Evolutionary conservation across 2,329 filamentous ascomycete species (phyloP).

Genomic region (Arthrobotrys musiformis): DNA sequence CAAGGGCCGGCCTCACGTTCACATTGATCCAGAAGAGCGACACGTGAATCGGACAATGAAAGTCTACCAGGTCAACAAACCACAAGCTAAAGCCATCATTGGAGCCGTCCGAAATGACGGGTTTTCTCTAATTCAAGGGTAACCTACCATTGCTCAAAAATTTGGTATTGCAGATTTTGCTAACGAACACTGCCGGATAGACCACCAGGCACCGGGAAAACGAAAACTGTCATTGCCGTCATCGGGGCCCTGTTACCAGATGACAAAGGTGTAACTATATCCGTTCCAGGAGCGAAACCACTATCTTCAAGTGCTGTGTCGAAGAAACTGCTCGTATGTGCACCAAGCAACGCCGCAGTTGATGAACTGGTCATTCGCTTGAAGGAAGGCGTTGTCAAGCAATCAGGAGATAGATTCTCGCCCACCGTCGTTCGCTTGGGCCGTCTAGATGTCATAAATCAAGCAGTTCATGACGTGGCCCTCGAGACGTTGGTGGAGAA

Average conservation of each 20-base stretch:
- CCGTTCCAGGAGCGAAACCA: slow-evolving; percentile 59
- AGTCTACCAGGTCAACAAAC: slow-evolving; percentile 85
- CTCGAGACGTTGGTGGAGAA: slow-evolving; percentile 86
- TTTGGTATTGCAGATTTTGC: slow-evolving; percentile 51
- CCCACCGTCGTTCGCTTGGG: slow-evolving; percentile 91
- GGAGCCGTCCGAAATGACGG: slow-evolving; percentile 95
- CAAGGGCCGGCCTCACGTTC: slow-evolving; percentile 86
- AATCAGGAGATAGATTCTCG: slow-evolving; percentile 76
- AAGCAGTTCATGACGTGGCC: slow-evolving; percentile 87
- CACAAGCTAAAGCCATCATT: slow-evolving; percentile 89
- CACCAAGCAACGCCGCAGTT: slow-evolving; percentile 97
- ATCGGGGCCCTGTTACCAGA: slow-evolving; percentile 80
- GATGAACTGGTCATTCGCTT: slow-evolving; percentile 94
- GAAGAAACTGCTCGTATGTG: slow-evolving; percentile 94
- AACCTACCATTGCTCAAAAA: slow-evolving; percentile 60
- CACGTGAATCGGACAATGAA: slow-evolving; percentile 75
- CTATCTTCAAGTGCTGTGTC: slow-evolving; percentile 63
- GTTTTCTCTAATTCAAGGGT: slow-evolving; percentile 94
- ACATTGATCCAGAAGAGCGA: slow-evolving; percentile 81
- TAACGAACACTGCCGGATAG: slow-evolving; percentile 64
- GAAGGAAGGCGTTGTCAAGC: slow-evolving; percentile 84
- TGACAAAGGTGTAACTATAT: slow-evolving; percentile 60
- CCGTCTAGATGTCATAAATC: slow-evolving; percentile 90
- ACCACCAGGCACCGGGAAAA: slow-evolving; percentile 96
- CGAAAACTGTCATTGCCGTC: slow-evolving; percentile 96